phyloP scores from a whole-genome alignment of 2,329 filamentous ascomycete species.

The Hypoxylon rubiginosum region DNA sequence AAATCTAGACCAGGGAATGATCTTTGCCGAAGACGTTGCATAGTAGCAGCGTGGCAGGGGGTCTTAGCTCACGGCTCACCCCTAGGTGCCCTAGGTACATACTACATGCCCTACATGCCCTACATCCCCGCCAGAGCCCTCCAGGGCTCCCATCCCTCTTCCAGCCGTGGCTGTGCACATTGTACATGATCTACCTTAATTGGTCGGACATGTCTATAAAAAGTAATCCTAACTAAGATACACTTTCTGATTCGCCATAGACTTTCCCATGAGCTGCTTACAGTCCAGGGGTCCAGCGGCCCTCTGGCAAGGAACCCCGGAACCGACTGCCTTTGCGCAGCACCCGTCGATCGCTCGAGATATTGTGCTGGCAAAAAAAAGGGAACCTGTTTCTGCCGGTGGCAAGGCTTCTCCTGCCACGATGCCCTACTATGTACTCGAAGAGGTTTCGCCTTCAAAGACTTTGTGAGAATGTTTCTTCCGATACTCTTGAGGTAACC shows the following conservation, averaged over 20 bases:
- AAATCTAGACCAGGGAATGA: conserved; percentile 31
- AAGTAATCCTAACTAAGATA: conserved; percentile 43
- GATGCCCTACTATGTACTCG: conserved; percentile 12
- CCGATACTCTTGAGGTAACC: conserved; percentile 23
- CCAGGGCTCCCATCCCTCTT: conserved; percentile 15
- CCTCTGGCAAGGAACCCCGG: conserved; percentile 23
- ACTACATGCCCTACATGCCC: conserved; percentile 9
- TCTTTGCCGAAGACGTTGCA: conserved; percentile 24
- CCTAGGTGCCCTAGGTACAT: background rate
- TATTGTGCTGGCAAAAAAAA: conserved; percentile 25
- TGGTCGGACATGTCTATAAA: conserved; percentile 46
- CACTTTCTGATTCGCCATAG: conserved; percentile 43
- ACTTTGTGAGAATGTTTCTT: conserved; percentile 10
- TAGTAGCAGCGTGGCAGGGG: conserved; percentile 12
- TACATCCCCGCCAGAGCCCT: conserved; percentile 28
- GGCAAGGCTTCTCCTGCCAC: conserved; percentile 42
- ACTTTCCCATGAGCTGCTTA: conserved; percentile 18
- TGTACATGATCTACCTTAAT: conserved; percentile 41
- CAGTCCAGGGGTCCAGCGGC: conserved; percentile 20
- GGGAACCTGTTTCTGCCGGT: conserved; percentile 40
- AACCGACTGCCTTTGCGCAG: conserved; percentile 28
- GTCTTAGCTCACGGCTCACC: conserved; percentile 3
- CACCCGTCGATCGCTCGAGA: conserved; percentile 26
- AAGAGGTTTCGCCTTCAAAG: conserved; percentile 23
- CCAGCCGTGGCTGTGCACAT: conserved; percentile 42